A percentile compares a stretch with the other conserved stretches of the same genome.
Evolutionary conservation across 2,329 filamentous ascomycete species (phyloP).

Genomic region (Diplodia sapinea): DNA sequence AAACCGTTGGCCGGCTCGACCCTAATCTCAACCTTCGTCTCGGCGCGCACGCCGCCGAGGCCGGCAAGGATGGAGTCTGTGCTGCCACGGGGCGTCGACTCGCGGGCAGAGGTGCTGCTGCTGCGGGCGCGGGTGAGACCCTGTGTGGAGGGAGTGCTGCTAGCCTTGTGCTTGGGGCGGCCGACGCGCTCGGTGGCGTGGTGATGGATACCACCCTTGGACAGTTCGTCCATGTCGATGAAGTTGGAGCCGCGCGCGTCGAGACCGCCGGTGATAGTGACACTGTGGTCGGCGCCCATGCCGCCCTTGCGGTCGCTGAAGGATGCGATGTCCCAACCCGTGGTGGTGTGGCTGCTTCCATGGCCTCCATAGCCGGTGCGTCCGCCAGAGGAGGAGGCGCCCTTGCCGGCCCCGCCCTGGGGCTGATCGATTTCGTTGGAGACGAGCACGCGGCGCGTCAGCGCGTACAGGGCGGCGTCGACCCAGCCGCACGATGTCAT

Average conservation of each 20-base stretch:
- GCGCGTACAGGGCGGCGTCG: slow-evolving; percentile 51
- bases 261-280: slow-evolving; percentile 32
- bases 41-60: slow-evolving; percentile 38
- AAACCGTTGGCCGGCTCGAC: slow-evolving; percentile 19
- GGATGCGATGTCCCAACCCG: slow-evolving; percentile 31
- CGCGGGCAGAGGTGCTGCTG: slow-evolving; percentile 33
- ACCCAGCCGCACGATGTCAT: slow-evolving; percentile 58
- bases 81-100: slow-evolving; percentile 41
- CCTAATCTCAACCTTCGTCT: slow-evolving; percentile 45
- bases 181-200: slow-evolving; percentile 1
- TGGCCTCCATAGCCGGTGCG: slow-evolving; percentile 11
- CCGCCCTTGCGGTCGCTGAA: slow-evolving; percentile 30
- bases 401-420: background rate
- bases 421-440: slow-evolving; percentile 38
- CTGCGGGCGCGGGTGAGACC: background rate
- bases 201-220: slow-evolving; percentile 18
- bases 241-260: slow-evolving; percentile 25
- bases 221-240: slow-evolving; percentile 21
- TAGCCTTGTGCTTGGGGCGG: slow-evolving; percentile 3
- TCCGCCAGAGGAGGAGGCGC: background rate
- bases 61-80: slow-evolving; percentile 42
- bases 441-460: slow-evolving; percentile 50
- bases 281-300: slow-evolving; percentile 18
- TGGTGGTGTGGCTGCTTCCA: background rate
- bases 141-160: background rate